phyloP scores from a whole-genome alignment of 2,329 filamentous ascomycete genomes.

The Stagonosporopsis cucurbitacearum region DNA sequence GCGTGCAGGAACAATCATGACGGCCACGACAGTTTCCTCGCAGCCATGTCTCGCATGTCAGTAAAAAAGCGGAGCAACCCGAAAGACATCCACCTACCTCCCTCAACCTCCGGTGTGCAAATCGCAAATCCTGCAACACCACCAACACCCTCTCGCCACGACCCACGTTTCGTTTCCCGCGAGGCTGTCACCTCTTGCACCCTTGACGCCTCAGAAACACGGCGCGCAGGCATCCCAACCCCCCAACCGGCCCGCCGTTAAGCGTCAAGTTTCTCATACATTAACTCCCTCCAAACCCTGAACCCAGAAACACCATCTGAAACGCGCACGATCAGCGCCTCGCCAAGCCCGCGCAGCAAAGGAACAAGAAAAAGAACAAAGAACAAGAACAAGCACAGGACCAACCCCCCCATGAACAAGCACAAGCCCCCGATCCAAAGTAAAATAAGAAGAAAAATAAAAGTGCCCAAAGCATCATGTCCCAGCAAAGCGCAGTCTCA shows the following conservation, averaged over 20 bases:
- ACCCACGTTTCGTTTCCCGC: slow-evolving; percentile 11
- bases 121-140: slow-evolving; percentile 18
- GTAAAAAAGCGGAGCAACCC: background rate
- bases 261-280: slow-evolving; percentile 12
- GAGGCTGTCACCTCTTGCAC: background rate
- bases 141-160: slow-evolving; percentile 7
- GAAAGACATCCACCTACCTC: no score
- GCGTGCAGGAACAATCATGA: slow-evolving; percentile 8
- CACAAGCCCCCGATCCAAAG: no score
- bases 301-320: slow-evolving; percentile 4
- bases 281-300: background rate
- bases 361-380: no score
- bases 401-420: no score
- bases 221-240: background rate
- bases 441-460: no score
- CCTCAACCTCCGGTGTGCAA: background rate
- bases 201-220: background rate
- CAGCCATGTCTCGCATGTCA: background rate
- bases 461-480: background rate
- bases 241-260: background rate
- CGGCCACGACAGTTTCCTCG: slow-evolving; percentile 3
- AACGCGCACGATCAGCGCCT: background rate
- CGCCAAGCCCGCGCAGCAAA: background rate
- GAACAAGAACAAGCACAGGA: no score
- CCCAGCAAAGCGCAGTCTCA: background rate